These are phyloP conservation scores for Mitragyna speciosa DNA, from an alignment of 257 asterid species.

Conservation along the genomic window DNA sequence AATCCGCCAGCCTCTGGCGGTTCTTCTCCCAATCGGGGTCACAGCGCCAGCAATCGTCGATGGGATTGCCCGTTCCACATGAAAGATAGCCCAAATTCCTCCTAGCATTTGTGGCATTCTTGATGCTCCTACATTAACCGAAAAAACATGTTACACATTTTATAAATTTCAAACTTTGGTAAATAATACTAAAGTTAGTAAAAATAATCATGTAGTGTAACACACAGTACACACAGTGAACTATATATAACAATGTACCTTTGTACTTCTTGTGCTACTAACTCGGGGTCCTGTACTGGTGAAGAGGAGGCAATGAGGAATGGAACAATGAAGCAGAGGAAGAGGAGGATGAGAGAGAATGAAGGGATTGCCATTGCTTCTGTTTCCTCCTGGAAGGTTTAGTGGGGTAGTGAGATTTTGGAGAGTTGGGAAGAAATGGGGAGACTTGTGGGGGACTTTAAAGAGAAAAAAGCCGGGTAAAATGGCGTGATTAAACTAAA, in stretches of 20 bases:
- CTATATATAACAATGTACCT: slow-evolving; percentile 40
- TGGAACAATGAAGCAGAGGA: slow-evolving; percentile 27
- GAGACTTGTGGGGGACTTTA: slow-evolving; percentile 34
- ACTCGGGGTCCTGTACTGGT: slow-evolving; percentile 44
- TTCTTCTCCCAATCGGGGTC: slow-evolving; percentile 65
- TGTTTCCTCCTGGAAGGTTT: not conserved
- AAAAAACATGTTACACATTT: slow-evolving; percentile 14
- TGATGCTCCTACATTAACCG: slow-evolving; percentile 45
- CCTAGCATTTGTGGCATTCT: slow-evolving; percentile 60
- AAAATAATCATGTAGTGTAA: not conserved
- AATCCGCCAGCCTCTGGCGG: slow-evolving; percentile 68
- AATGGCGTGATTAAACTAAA: slow-evolving; percentile 63
- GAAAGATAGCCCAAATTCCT: slow-evolving; percentile 61
- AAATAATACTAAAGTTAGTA: too few species aligned
- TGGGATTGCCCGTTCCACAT: slow-evolving; percentile 77
- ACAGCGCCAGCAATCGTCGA: slow-evolving; percentile 87
- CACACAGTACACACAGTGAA: not conserved
- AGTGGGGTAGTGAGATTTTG: slow-evolving; percentile 1
- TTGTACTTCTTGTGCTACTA: slow-evolving; percentile 62
- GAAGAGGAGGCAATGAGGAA: slow-evolving; percentile 51
- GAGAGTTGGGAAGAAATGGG: slow-evolving; percentile 13
- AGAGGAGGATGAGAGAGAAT: slow-evolving; percentile 27
- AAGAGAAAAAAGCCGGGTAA: slow-evolving; percentile 42
- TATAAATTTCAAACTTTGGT: too few species aligned
- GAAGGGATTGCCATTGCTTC: slow-evolving; percentile 39